phyloP scores from a whole-genome alignment of 1,139 yeast species.

The Taphrina flavorubra region DNA sequence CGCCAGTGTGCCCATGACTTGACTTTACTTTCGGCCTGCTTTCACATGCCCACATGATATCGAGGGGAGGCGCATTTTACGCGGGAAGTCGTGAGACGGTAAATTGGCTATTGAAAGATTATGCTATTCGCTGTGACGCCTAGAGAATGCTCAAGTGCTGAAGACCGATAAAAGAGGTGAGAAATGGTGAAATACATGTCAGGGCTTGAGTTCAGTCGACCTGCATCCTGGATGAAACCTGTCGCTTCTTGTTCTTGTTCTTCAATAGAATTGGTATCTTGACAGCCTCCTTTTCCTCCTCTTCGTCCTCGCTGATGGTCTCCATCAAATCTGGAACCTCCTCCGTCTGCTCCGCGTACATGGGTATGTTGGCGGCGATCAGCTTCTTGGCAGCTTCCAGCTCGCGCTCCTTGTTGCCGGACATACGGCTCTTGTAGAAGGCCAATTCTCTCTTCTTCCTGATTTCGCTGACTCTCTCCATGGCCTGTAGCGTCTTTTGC shows the following conservation, averaged over 20 bases:
- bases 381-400: slow-evolving; percentile 84
- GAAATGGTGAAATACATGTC: background rate
- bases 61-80: no score
- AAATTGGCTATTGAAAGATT: background rate
- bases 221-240: slow-evolving; percentile 28
- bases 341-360: slow-evolving; percentile 91
- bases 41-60: no score
- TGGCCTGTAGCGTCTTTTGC: slow-evolving; percentile 89
- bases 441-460: slow-evolving; percentile 97
- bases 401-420: slow-evolving; percentile 89
- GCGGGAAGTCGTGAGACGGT: no score
- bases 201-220: background rate
- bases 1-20: no score
- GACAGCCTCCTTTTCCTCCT: slow-evolving; percentile 58
- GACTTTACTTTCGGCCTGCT: no score
- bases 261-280: slow-evolving; percentile 46
- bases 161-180: background rate
- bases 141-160: background rate
- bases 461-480: slow-evolving; percentile 95
- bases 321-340: slow-evolving; percentile 67
- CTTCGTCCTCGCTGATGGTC: slow-evolving; percentile 58
- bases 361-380: slow-evolving; percentile 85
- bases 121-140: slow-evolving; percentile 12
- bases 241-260: slow-evolving; percentile 37
- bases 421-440: slow-evolving; percentile 99